Percentiles rank a stretch among this genome's conserved stretches.
Evolutionary conservation across 2,329 filamentous ascomycete genomes (phyloP).

Genomic region (Proliferodiscus dingleyae): DNA sequence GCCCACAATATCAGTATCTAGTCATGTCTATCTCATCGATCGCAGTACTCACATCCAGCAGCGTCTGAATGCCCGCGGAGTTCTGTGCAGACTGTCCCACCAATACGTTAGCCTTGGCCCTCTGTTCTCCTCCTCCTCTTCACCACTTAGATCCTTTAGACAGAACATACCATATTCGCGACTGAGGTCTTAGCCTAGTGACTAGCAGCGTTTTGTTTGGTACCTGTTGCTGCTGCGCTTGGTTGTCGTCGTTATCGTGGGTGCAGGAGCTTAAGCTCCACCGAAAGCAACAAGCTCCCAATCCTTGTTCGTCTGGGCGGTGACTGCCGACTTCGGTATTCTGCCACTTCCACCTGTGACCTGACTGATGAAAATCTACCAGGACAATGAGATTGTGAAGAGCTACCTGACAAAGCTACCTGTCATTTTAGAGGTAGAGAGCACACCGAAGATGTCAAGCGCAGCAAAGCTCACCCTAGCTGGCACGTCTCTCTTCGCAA

Average conservation of each 20-base stretch:
- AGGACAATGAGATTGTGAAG: no score
- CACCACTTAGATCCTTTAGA: not conserved
- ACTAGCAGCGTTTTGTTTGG: no score
- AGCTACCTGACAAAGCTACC: no score
- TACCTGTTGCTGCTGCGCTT: no score
- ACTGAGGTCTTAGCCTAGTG: no score
- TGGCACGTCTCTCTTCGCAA: constrained; percentile 70
- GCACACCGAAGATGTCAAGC: constrained; percentile 65
- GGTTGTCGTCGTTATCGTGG: not conserved
- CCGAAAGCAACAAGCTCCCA: not conserved
- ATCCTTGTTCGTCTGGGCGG: not conserved
- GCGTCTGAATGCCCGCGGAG: constrained; percentile 95
- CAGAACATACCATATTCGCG: constrained; percentile 25
- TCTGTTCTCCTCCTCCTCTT: not conserved
- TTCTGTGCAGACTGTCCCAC: constrained; percentile 83
- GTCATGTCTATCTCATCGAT: not conserved
- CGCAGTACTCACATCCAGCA: constrained; percentile 76
- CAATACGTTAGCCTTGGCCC: constrained; percentile 16
- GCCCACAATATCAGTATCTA: constrained; percentile 21
- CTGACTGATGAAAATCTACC: no score
- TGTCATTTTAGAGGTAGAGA: not conserved
- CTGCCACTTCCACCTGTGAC: not conserved
- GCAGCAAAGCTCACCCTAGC: constrained; percentile 82
- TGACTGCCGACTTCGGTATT: not conserved
- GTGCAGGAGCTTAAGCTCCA: not conserved